Percentiles rank a stretch among this genome's conserved stretches.
Evolutionary conservation across 495 filamentous ascomycete species (phyloP).

Genomic region (Bombardia bombarda): DNA sequence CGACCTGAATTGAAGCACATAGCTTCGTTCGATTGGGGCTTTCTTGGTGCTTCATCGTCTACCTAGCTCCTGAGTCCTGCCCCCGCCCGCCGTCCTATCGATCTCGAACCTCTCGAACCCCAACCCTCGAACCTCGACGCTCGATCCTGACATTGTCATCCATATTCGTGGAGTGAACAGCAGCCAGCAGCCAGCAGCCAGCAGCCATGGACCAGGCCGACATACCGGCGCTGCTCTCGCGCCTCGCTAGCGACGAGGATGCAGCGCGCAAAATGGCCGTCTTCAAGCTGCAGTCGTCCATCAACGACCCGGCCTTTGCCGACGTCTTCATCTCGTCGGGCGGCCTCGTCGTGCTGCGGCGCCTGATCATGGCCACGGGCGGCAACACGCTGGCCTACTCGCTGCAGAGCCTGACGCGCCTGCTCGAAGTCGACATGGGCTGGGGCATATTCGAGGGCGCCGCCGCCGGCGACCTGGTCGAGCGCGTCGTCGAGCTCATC

Average conservation of each 20-base stretch:
- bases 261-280: constrained; percentile 97
- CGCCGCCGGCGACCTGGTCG: constrained; percentile 43
- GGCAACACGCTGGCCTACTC: constrained; percentile 96
- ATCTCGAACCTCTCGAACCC: too few species aligned
- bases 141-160: too few species aligned
- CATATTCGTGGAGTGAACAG: too few species aligned
- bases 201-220: constrained; percentile 43
- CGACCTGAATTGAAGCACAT: too few species aligned
- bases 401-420: constrained; percentile 72
- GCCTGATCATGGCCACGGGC: constrained; percentile 70
- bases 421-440: constrained; percentile 94
- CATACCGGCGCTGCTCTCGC: constrained; percentile 47
- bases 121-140: too few species aligned
- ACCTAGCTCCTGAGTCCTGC: too few species aligned
- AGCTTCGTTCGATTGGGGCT: too few species aligned
- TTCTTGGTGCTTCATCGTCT: too few species aligned
- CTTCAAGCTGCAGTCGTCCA: constrained; percentile 90
- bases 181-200: too few species aligned
- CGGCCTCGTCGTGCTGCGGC: constrained; percentile 70
- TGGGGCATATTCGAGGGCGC: constrained; percentile 69
- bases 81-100: too few species aligned
- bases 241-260: constrained; percentile 58
- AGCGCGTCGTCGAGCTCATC: constrained; percentile 83
- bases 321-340: constrained; percentile 91
- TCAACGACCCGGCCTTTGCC: constrained; percentile 93